phyloP scores from a whole-genome alignment of 1,284 basidiomycete genomes.

The Filobasidium uniguttulatum region DNA sequence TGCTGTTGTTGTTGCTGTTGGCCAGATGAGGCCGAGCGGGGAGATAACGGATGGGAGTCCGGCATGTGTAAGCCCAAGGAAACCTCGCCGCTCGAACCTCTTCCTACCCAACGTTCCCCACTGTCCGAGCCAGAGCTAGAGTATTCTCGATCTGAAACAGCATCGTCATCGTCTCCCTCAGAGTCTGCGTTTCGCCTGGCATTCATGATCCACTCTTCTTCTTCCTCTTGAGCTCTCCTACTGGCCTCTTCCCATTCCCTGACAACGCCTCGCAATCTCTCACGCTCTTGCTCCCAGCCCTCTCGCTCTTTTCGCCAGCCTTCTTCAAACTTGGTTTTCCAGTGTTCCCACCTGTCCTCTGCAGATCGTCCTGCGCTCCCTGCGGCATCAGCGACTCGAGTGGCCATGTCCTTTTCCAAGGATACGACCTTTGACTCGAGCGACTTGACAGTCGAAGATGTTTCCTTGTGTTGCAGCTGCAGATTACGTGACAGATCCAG shows the following conservation, averaged over 20 bases:
- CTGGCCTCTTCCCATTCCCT: conserved; percentile 65
- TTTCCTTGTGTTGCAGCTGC: conserved; percentile 62
- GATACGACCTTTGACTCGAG: conserved; percentile 48
- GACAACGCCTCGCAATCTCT: conserved; percentile 55
- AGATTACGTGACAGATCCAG: conserved; percentile 58
- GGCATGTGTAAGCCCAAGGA: conserved; percentile 5
- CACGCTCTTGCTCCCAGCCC: conserved; percentile 68
- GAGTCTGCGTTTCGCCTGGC: conserved; percentile 27
- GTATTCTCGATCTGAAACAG: conserved; percentile 13
- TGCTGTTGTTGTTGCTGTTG: neutral
- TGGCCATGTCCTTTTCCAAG: conserved; percentile 40
- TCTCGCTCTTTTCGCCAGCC: conserved; percentile 64
- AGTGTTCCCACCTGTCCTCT: conserved; percentile 59
- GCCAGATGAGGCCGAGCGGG: neutral
- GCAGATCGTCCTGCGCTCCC: conserved; percentile 38
- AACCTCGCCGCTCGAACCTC: neutral
- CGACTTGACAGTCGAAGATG: conserved; percentile 60
- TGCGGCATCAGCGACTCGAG: conserved; percentile 41
- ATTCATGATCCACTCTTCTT: conserved; percentile 35
- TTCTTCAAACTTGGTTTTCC: conserved; percentile 49
- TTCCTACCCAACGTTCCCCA: neutral
- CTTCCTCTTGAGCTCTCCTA: conserved; percentile 38
- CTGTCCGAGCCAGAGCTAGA: neutral
- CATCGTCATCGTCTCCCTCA: conserved; percentile 22
- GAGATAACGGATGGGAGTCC: conserved; percentile 9